phyloP scores from a whole-genome alignment of 257 asterid genomes.

The Solanum piurae region DNA sequence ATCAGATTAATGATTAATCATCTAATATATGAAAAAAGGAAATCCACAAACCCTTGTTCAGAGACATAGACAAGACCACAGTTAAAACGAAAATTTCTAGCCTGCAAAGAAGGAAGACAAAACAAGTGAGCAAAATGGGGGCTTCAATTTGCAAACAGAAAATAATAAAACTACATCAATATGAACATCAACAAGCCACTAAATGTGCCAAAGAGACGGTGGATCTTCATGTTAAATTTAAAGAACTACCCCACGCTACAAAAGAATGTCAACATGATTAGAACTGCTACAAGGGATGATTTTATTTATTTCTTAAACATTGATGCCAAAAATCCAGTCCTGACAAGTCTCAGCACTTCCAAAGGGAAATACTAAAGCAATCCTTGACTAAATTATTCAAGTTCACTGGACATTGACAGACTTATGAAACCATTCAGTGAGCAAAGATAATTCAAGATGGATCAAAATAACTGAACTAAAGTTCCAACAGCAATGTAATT shows the following conservation, averaged over 20 bases:
- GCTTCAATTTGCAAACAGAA: neutral
- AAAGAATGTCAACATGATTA: neutral
- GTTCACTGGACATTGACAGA: neutral
- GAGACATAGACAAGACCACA: conserved; percentile 98
- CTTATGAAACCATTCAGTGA: neutral
- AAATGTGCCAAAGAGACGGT: neutral
- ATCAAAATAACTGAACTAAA: neutral
- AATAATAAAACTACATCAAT: neutral
- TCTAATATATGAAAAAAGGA: neutral
- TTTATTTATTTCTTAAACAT: neutral
- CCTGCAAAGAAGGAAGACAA: conserved; percentile 41
- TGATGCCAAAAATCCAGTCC: neutral
- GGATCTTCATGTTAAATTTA: neutral
- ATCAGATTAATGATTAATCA: neutral
- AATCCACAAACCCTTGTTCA: conserved; percentile 70
- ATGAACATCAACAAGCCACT: neutral
- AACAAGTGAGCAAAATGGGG: neutral
- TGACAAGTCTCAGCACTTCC: neutral
- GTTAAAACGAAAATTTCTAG: conserved; percentile 92
- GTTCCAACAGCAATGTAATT: neutral
- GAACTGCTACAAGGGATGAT: neutral
- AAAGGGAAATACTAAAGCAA: neutral
- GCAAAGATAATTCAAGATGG: neutral
- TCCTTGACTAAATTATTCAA: neutral
- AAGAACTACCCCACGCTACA: neutral